Percentiles rank a stretch among this genome's conserved stretches.
phyloP scores from a whole-genome alignment of 2,329 filamentous ascomycete species.

The Tolypocladium cylindrosporum region DNA sequence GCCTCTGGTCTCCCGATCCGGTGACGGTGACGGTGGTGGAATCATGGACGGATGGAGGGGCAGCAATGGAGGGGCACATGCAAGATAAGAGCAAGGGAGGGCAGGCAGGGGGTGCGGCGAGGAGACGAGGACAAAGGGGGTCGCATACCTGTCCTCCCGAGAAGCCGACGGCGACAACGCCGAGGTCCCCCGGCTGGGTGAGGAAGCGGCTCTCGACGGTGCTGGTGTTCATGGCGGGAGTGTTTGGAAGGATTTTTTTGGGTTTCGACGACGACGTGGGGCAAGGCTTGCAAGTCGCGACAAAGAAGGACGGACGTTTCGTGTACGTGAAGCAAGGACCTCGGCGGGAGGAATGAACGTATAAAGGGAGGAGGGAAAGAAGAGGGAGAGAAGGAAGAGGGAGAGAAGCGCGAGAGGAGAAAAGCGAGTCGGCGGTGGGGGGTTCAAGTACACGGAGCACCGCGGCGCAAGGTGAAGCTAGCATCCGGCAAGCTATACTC shows the following conservation, averaged over 20 bases:
- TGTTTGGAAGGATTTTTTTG: background rate
- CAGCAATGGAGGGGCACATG: background rate
- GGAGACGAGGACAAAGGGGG: background rate
- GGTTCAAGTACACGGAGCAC: background rate
- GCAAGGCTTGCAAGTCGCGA: background rate
- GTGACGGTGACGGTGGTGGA: background rate
- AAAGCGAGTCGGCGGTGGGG: background rate
- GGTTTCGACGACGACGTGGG: background rate
- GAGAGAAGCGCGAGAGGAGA: background rate
- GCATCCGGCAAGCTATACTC: constrained; percentile 8
- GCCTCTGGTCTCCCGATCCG: background rate
- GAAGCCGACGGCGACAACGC: constrained; percentile 90
- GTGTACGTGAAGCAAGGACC: background rate
- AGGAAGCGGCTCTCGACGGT: constrained; percentile 65
- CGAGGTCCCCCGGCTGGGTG: constrained; percentile 66
- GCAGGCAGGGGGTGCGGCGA: background rate
- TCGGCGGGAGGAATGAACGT: background rate
- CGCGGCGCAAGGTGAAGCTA: background rate
- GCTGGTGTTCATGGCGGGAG: constrained; percentile 37
- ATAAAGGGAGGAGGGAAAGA: background rate
- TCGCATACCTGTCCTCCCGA: constrained; percentile 79
- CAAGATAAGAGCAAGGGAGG: background rate
- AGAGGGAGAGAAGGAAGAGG: background rate
- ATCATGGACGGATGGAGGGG: background rate
- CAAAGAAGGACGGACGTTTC: background rate